Conservation (phyloP, 2,329 filamentous ascomycete genomes). For the Aspergillus intermedius region DNA sequence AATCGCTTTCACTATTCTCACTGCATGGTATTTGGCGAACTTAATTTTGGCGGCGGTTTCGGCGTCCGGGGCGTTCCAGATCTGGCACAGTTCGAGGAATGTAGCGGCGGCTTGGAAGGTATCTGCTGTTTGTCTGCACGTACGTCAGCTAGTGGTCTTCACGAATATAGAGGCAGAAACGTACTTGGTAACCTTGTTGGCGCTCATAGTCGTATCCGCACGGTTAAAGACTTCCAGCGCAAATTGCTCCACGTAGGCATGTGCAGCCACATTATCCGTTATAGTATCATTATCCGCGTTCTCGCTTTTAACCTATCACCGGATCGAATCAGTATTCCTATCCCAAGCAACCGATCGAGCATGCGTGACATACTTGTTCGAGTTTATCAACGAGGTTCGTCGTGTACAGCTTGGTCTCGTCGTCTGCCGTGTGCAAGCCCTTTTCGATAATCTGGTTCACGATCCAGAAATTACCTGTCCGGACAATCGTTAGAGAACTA, state of each 20-base stretch:
- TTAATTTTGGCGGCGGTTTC: constrained; percentile 84
- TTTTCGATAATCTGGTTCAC: constrained; percentile 84
- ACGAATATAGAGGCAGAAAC: constrained; percentile 7
- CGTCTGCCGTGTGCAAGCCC: constrained; percentile 68
- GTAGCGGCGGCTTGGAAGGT: constrained; percentile 89
- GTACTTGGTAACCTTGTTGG: constrained; percentile 75
- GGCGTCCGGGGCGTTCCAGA: constrained; percentile 70
- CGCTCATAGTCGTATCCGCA: constrained; percentile 73
- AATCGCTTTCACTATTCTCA: constrained; percentile 83
- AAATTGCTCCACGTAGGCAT: constrained; percentile 92
- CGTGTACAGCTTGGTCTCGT: constrained; percentile 75
- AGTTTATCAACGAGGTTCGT: constrained; percentile 83
- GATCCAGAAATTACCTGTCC: constrained; percentile 76
- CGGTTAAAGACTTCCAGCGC: constrained; percentile 79
- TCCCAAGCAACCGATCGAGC: neutral
- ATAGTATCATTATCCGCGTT: constrained; percentile 76
- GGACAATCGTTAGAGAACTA: constrained; percentile 1
- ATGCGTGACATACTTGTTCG: constrained; percentile 55
- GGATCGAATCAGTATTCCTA: neutral
- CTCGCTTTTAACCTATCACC: constrained; percentile 58
- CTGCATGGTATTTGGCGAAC: constrained; percentile 92
- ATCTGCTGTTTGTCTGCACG: constrained; percentile 73
- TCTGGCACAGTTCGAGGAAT: constrained; percentile 79
- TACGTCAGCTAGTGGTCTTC: neutral
- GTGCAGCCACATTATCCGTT: constrained; percentile 74